Conservation (phyloP, 2,329 filamentous ascomycete species). For the Diaporthe caulivora region DNA sequence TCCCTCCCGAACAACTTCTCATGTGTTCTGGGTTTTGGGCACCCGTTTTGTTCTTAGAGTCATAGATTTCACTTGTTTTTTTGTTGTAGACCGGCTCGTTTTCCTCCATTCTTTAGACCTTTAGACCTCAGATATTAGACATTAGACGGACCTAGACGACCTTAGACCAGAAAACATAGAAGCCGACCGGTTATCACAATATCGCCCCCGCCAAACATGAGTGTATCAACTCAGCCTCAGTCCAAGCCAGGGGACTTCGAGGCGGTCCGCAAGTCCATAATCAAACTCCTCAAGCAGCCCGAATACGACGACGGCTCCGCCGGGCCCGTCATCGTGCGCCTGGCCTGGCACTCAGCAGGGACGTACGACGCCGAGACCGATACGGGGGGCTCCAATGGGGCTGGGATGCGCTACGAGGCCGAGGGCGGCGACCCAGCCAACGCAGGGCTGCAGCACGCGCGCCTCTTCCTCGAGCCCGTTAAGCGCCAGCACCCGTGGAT, state of each 20-base stretch:
- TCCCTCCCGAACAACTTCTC: neutral
- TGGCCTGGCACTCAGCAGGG: conserved; percentile 75
- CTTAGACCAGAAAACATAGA: neutral
- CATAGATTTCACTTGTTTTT: neutral
- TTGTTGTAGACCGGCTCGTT: neutral
- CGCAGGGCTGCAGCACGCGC: conserved; percentile 73
- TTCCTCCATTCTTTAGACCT: neutral
- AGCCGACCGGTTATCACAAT: neutral
- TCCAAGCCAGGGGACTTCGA: conserved; percentile 68
- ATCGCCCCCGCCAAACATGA: conserved; percentile 21
- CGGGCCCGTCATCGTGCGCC: conserved; percentile 72
- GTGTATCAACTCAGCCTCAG: neutral
- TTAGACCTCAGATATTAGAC: neutral
- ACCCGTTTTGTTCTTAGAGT: neutral
- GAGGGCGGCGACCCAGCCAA: conserved; percentile 76
- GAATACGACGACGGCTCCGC: conserved; percentile 75
- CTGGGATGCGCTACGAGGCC: conserved; percentile 74
- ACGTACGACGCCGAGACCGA: conserved; percentile 71
- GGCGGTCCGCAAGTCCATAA: conserved; percentile 67
- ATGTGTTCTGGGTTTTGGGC: neutral
- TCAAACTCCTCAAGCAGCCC: conserved; percentile 67
- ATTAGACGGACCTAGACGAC: too few species aligned
- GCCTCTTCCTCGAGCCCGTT: conserved; percentile 73
- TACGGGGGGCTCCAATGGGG: conserved; percentile 74
- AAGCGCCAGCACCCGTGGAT: conserved; percentile 72